A percentile compares a stretch with the other conserved stretches of the same genome.
These are phyloP conservation scores for Tuber indicum DNA, from an alignment of 495 filamentous ascomycete species.

Conservation along the genomic window DNA sequence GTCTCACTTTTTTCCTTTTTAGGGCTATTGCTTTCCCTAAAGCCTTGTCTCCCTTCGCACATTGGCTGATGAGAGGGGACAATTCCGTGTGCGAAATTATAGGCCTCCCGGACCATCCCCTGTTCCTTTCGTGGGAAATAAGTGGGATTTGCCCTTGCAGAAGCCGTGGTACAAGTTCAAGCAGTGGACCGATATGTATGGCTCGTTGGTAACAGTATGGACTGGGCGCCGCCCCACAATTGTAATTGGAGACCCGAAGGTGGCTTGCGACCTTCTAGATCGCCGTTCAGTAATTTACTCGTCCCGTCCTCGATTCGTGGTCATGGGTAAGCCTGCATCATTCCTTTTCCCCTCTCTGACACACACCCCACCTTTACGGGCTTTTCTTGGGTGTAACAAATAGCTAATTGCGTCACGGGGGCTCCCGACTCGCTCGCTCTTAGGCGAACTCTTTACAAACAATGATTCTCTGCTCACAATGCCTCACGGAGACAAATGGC, in stretches of 20 bases:
- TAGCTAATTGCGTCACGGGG: conserved; percentile 12
- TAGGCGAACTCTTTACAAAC: conserved; percentile 40
- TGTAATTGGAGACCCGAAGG: conserved; percentile 56
- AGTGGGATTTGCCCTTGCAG: conserved; percentile 48
- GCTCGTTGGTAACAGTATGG: conserved; percentile 54
- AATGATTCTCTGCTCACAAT: conserved; percentile 44
- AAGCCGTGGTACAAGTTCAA: conserved; percentile 58
- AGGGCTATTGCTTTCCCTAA: conserved; percentile 2
- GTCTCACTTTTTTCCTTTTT: conserved; percentile 19
- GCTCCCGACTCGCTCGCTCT: neutral
- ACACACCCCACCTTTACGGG: conserved; percentile 47
- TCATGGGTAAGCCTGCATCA: conserved; percentile 52
- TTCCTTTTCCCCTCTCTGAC: conserved; percentile 48
- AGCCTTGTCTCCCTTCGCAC: conserved; percentile 3
- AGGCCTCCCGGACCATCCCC: conserved; percentile 54
- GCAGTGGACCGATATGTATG: conserved; percentile 46
- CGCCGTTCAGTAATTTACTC: conserved; percentile 52
- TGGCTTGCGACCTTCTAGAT: conserved; percentile 55
- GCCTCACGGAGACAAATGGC: conserved; percentile 48
- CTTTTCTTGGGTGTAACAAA: conserved; percentile 42
- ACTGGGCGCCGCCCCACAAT: conserved; percentile 58
- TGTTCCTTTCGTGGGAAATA: conserved; percentile 54
- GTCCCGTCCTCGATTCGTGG: conserved; percentile 52
- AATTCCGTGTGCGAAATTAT: conserved; percentile 16
- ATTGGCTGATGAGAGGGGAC: conserved; percentile 7